phyloP scores from a whole-genome alignment of 169 alveolate genomes.

The Plasmodium reichenowi region DNA sequence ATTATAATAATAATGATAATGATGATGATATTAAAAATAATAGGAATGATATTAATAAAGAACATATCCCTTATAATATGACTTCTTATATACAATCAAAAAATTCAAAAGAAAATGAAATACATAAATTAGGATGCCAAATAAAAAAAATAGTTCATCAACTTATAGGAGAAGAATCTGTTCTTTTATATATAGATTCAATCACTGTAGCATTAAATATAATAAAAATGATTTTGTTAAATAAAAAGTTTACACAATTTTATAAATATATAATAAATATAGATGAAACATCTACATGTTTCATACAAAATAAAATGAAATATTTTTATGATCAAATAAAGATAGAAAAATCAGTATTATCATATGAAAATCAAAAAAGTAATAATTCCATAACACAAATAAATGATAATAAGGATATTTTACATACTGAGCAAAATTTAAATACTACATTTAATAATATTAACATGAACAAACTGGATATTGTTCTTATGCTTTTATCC shows the following conservation, averaged over 20 bases:
- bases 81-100: not conserved
- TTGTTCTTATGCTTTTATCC: slow-evolving; percentile 21
- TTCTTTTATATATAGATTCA: slow-evolving; percentile 41
- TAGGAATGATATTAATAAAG: not conserved
- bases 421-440: not conserved
- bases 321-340: slow-evolving; percentile 58
- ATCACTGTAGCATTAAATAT: slow-evolving; percentile 71
- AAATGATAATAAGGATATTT: not conserved
- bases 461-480: slow-evolving; percentile 22
- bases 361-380: slow-evolving; percentile 13
- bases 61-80: not conserved
- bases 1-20: slow-evolving; percentile 1
- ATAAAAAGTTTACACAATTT: slow-evolving; percentile 52
- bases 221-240: slow-evolving; percentile 59
- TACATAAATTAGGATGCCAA: slow-evolving; percentile 62
- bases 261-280: slow-evolving; percentile 23
- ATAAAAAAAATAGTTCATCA: slow-evolving; percentile 34
- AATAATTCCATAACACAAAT: not conserved
- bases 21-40: not conserved
- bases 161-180: slow-evolving; percentile 62
- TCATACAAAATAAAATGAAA: slow-evolving; percentile 65
- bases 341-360: slow-evolving; percentile 41
- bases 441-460: not conserved
- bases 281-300: slow-evolving; percentile 49
- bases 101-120: not conserved